These are phyloP conservation scores for Cordyceps javanica DNA, from an alignment of 2,329 filamentous ascomycete species.

Conservation along the genomic window DNA sequence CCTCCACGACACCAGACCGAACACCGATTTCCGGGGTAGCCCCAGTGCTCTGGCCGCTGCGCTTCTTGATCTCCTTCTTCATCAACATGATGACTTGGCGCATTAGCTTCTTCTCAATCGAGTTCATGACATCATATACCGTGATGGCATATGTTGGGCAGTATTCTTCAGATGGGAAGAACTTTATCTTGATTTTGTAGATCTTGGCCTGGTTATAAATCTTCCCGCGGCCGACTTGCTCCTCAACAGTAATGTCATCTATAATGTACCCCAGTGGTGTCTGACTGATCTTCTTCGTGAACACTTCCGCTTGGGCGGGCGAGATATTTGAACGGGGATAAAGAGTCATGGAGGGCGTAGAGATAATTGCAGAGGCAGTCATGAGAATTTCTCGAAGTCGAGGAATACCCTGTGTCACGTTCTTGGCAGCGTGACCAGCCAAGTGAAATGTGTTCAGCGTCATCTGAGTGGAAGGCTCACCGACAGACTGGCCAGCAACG, in stretches of 20 bases:
- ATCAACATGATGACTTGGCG: conserved; percentile 64
- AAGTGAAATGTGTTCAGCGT: conserved; percentile 99
- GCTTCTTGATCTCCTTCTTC: conserved; percentile 75
- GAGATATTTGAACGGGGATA: conserved; percentile 68
- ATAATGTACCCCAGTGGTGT: conserved; percentile 79
- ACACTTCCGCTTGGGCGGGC: conserved; percentile 62
- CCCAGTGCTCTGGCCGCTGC: conserved; percentile 50
- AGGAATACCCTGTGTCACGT: conserved; percentile 97
- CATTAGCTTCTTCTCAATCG: conserved; percentile 77
- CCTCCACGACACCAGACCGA: conserved; percentile 47
- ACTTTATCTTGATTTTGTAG: conserved; percentile 73
- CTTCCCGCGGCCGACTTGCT: conserved; percentile 67
- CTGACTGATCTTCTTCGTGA: conserved; percentile 87
- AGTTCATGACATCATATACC: conserved; percentile 67
- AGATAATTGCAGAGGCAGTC: conserved; percentile 86
- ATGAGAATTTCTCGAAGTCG: conserved; percentile 96
- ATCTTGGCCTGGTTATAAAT: conserved; percentile 69
- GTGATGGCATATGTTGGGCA: conserved; percentile 77
- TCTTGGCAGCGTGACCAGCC: conserved; percentile 95
- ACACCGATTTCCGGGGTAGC: conserved; percentile 69
- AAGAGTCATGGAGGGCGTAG: conserved; percentile 86
- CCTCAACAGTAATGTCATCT: conserved; percentile 73
- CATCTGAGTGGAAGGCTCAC: conserved; percentile 98
- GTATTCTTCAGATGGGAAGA: conserved; percentile 84
- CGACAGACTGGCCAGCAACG: conserved; percentile 91